A percentile compares a stretch with the other conserved stretches of the same genome.
These are phyloP conservation scores for Talaromyces atroroseus DNA, from an alignment of 2,329 filamentous ascomycete species.

Conservation along the genomic window DNA sequence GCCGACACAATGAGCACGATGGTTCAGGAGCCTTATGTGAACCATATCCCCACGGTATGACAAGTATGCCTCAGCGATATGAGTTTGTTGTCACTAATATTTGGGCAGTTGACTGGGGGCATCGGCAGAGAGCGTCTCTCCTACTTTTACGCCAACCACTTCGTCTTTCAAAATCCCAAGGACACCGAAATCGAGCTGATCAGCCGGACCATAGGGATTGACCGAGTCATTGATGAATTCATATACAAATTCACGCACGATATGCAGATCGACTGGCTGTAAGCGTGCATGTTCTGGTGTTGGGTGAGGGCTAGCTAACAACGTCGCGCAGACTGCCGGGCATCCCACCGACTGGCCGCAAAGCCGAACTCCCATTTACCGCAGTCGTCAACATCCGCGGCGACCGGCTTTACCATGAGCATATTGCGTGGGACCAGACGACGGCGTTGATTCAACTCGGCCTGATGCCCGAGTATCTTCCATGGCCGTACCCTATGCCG, in stretches of 20 bases:
- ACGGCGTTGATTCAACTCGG: slow-evolving; percentile 58
- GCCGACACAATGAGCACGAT: slow-evolving; percentile 75
- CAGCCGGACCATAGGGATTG: slow-evolving; percentile 65
- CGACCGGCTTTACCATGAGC: slow-evolving; percentile 63
- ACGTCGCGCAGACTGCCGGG: slow-evolving; percentile 57
- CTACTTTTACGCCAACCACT: slow-evolving; percentile 66
- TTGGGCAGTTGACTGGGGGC: slow-evolving; percentile 58
- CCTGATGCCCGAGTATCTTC: slow-evolving; percentile 59
- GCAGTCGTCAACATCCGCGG: slow-evolving; percentile 63
- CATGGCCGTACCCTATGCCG: slow-evolving; percentile 53
- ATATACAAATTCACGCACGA: slow-evolving; percentile 61
- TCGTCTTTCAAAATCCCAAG: slow-evolving; percentile 66
- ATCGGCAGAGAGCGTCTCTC: slow-evolving; percentile 66
- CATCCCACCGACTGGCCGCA: slow-evolving; percentile 54
- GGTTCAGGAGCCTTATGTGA: slow-evolving; percentile 74
- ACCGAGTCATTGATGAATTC: slow-evolving; percentile 68
- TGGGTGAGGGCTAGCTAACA: neutral
- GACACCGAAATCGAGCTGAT: slow-evolving; percentile 65
- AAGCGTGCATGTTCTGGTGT: slow-evolving; percentile 37
- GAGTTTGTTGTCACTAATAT: neutral
- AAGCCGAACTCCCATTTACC: slow-evolving; percentile 57
- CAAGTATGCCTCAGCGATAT: slow-evolving; percentile 26
- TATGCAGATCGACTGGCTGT: slow-evolving; percentile 64
- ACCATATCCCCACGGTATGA: slow-evolving; percentile 66
- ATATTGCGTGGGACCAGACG: slow-evolving; percentile 66